Evolutionary conservation across 2,329 filamentous ascomycete species (phyloP).

Genomic region (Thielaviopsis musarum): DNA sequence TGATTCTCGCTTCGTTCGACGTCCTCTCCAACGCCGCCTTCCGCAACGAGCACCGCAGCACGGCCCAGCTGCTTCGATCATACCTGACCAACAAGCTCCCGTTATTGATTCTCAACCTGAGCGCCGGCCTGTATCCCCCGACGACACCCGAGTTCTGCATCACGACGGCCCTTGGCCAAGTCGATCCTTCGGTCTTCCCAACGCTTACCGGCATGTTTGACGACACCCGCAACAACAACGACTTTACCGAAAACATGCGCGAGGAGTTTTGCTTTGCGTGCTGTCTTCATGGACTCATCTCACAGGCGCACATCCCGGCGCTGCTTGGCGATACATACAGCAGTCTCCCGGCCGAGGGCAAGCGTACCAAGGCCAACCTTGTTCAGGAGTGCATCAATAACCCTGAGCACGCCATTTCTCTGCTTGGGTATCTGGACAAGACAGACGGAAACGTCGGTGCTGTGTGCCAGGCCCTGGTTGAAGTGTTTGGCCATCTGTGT

Average conservation of each 20-base stretch:
- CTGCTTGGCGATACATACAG: conserved; percentile 75
- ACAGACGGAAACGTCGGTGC: conserved; percentile 87
- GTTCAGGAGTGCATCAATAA: conserved; percentile 64
- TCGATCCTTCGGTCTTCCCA: conserved; percentile 61
- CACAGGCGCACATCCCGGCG: conserved; percentile 57
- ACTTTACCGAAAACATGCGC: conserved; percentile 40
- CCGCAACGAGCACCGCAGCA: conserved; percentile 35
- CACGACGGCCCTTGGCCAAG: conserved; percentile 57
- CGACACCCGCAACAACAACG: conserved; percentile 32
- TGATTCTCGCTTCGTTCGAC: conserved; percentile 81
- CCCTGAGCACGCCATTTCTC: conserved; percentile 54
- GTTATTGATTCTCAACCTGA: conserved; percentile 34
- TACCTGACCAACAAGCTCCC: conserved; percentile 62
- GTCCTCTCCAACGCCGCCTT: conserved; percentile 76
- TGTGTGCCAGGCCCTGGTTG: conserved; percentile 60
- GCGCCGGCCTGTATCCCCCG: conserved; percentile 52
- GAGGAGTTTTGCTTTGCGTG: conserved; percentile 81
- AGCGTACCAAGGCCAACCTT: conserved; percentile 62
- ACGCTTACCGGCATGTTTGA: conserved; percentile 43
- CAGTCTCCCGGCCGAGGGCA: conserved; percentile 54
- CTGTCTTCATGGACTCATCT: conserved; percentile 71
- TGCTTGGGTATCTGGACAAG: conserved; percentile 69
- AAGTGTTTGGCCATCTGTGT: conserved; percentile 54
- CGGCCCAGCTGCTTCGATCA: conserved; percentile 62
- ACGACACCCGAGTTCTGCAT: conserved; percentile 58